phyloP scores from a whole-genome alignment of 352 stramenopile genomes.

The Phytophthora cactorum region DNA sequence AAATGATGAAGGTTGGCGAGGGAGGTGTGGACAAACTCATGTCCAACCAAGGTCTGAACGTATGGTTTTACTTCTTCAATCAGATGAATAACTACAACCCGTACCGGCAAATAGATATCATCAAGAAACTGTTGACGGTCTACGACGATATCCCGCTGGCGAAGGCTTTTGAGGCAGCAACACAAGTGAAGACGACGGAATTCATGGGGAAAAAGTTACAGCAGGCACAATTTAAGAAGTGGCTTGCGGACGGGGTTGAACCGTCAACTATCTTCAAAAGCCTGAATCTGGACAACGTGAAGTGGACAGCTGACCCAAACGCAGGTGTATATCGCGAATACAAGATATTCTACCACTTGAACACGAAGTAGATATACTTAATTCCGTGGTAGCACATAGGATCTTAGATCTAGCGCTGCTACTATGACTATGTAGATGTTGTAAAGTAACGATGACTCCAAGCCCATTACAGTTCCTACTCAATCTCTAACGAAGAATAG shows the following conservation, averaged over 20 bases:
- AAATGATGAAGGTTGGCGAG: constrained; percentile 1
- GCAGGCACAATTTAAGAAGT: constrained; percentile 6
- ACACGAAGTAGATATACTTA: neutral
- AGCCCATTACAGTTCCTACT: no score
- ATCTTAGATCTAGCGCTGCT: no score
- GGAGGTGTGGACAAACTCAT: neutral
- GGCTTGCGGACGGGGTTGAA: neutral
- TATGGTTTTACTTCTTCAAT: constrained; percentile 12
- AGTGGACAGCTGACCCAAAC: neutral
- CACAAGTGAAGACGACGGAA: neutral
- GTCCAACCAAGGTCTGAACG: constrained; percentile 6
- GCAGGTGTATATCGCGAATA: neutral
- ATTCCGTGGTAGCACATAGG: constrained; percentile 41
- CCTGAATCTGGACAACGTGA: neutral
- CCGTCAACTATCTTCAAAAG: constrained; percentile 1
- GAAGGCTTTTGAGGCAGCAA: constrained; percentile 5
- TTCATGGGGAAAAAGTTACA: constrained; percentile 1
- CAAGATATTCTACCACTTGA: constrained; percentile 2
- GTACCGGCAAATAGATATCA: neutral
- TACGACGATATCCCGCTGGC: constrained; percentile 9
- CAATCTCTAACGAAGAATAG: no score
- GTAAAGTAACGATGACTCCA: no score
- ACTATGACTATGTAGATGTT: no score
- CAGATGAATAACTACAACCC: constrained; percentile 1
- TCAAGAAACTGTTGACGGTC: constrained; percentile 2